Evolutionary conservation across 208 protist species (phyloP).

Genomic region (Sergeia podlipaevii): DNA sequence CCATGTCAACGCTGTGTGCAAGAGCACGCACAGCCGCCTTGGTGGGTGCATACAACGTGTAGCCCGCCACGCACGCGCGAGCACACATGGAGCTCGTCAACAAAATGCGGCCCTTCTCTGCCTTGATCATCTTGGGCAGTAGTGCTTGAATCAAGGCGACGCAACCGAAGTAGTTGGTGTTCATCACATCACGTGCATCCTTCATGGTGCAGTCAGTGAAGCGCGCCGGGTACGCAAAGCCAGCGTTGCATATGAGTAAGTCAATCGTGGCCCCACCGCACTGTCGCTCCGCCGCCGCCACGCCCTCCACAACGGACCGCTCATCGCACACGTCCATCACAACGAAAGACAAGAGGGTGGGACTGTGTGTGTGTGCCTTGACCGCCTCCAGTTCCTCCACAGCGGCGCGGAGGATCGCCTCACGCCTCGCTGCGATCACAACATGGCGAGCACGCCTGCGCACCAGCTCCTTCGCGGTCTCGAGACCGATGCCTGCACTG

Average conservation of each 20-base stretch:
- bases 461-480: conserved; percentile 56
- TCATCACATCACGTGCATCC: conserved; percentile 71
- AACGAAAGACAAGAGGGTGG: conserved; percentile 56
- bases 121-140: conserved; percentile 68
- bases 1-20: conserved; percentile 84
- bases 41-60: conserved; percentile 76
- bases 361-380: conserved; percentile 13
- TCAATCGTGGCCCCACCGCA: conserved; percentile 44
- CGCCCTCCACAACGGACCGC: conserved; percentile 29
- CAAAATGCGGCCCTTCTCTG: conserved; percentile 60
- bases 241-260: conserved; percentile 83
- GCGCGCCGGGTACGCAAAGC: conserved; percentile 73
- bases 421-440: conserved; percentile 67
- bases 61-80: conserved; percentile 77
- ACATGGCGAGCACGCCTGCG: conserved; percentile 40
- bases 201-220: conserved; percentile 65
- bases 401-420: conserved; percentile 48
- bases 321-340: conserved; percentile 77
- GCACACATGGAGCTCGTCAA: conserved; percentile 77
- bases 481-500: conserved; percentile 80
- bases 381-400: conserved; percentile 34
- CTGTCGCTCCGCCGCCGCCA: conserved; percentile 17
- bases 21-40: conserved; percentile 87
- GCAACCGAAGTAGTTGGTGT: conserved; percentile 89
- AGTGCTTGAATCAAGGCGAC: conserved; percentile 62